Conservation (phyloP, 164 flowering plant species). For the Magnolia changhungtana region DNA sequence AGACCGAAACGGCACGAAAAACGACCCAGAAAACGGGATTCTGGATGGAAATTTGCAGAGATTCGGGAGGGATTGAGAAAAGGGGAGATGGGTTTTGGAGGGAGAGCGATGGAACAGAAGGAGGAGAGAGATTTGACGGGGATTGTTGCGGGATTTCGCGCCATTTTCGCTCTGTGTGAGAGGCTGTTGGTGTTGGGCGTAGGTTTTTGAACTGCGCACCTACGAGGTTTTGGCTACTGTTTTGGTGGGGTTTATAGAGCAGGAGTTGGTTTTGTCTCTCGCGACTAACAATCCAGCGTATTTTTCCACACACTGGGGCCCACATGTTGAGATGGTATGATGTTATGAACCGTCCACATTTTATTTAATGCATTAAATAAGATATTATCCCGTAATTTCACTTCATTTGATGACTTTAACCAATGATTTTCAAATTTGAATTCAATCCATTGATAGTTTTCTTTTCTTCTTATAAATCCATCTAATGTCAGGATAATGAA, state of each 20-base stretch:
- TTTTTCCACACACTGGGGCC: too few species aligned
- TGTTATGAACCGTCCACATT: too few species aligned
- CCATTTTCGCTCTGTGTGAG: constrained; percentile 22
- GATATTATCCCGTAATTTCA: too few species aligned
- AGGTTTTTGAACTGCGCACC: not conserved
- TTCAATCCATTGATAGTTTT: too few species aligned
- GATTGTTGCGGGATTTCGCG: constrained; percentile 17
- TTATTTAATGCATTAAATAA: too few species aligned
- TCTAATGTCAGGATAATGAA: too few species aligned
- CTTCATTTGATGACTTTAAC: too few species aligned
- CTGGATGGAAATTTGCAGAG: constrained; percentile 11
- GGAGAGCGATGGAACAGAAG: constrained; percentile 13
- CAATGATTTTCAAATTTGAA: too few species aligned
- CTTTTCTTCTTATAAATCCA: too few species aligned
- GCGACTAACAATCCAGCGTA: not conserved
- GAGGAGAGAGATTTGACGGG: constrained; percentile 22
- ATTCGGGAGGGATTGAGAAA: constrained; percentile 5
- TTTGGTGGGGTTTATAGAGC: too few species aligned
- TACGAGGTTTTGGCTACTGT: not conserved
- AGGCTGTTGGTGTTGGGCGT: not conserved
- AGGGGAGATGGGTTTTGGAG: constrained; percentile 23
- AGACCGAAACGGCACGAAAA: constrained; percentile 12
- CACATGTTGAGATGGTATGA: too few species aligned
- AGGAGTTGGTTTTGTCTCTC: not conserved
- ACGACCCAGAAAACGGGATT: constrained; percentile 4